phyloP scores from a whole-genome alignment of 2,329 filamentous ascomycete genomes.

The Apiospora koreana region DNA sequence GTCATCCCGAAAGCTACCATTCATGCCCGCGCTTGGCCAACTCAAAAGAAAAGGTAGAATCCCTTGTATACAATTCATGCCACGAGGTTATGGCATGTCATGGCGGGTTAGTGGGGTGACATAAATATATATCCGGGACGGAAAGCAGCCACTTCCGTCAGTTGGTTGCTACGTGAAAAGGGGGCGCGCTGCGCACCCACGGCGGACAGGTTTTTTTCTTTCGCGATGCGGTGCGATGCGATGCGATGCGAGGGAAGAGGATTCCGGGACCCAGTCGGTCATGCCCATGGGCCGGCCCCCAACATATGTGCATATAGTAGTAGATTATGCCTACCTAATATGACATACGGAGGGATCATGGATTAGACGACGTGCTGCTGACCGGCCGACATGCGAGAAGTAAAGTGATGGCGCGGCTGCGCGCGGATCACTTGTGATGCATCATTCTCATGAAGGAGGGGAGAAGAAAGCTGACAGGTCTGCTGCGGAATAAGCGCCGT shows the following conservation, averaged over 20 bases:
- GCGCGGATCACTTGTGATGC: background rate
- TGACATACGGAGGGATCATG: background rate
- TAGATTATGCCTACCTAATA: background rate
- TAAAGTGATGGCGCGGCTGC: background rate
- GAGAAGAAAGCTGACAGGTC: background rate
- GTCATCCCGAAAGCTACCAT: background rate
- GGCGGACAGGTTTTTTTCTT: too few relatives aligned
- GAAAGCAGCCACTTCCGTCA: background rate
- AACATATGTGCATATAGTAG: background rate
- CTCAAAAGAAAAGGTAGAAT: constrained; percentile 11
- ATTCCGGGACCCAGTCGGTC: background rate
- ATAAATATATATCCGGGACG: background rate
- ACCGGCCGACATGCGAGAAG: too few relatives aligned
- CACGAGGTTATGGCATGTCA: constrained; percentile 5
- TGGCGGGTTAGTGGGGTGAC: constrained; percentile 1
- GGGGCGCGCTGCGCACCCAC: background rate
- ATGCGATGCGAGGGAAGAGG: too few relatives aligned
- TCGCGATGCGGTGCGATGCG: too few relatives aligned
- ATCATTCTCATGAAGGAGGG: background rate
- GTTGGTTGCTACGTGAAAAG: background rate
- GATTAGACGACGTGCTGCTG: background rate
- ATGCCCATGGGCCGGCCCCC: background rate
- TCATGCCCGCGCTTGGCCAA: background rate
- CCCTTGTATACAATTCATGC: background rate
- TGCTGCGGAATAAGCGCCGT: too few relatives aligned